These are phyloP conservation scores for Eutrema japonicum DNA, from an alignment of 345 rosid genomes.

Conservation along the genomic window DNA sequence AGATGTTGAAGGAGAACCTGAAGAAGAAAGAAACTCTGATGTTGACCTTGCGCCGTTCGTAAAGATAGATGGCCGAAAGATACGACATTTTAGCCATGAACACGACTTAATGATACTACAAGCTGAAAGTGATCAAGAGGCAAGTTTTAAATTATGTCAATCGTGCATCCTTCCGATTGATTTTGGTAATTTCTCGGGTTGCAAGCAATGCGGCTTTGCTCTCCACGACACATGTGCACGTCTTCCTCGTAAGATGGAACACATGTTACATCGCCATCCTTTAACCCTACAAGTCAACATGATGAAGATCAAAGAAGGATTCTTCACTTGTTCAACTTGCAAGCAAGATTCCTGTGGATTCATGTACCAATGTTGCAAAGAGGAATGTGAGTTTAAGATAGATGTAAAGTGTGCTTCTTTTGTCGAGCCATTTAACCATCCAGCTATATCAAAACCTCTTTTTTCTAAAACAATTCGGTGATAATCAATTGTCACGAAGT, in stretches of 20 bases:
- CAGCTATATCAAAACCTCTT: too few relatives aligned
- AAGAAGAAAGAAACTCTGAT: neutral
- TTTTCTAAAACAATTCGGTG: too few relatives aligned
- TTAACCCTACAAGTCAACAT: neutral
- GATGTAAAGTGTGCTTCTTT: too few relatives aligned
- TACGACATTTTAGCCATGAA: constrained; percentile 12
- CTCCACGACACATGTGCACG: constrained; percentile 24
- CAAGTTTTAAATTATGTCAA: constrained; percentile 5
- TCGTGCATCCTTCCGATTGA: constrained; percentile 22
- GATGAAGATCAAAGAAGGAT: constrained; percentile 6
- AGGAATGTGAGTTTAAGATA: too few relatives aligned
- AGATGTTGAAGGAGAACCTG: constrained; percentile 8
- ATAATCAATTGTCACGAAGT: too few relatives aligned
- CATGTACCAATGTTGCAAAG: constrained; percentile 1
- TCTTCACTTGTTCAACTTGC: constrained; percentile 24
- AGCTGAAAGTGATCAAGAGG: neutral
- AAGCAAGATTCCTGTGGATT: constrained; percentile 15
- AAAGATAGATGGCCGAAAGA: neutral
- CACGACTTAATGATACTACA: constrained; percentile 4
- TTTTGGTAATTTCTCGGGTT: constrained; percentile 1
- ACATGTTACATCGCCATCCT: neutral
- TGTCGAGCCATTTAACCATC: too few relatives aligned
- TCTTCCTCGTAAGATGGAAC: constrained; percentile 20
- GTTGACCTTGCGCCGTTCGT: neutral
- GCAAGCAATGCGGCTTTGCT: constrained; percentile 23